Evolutionary conservation across 2,329 filamentous ascomycete species (phyloP).

Genomic region (Monascus ruber): DNA sequence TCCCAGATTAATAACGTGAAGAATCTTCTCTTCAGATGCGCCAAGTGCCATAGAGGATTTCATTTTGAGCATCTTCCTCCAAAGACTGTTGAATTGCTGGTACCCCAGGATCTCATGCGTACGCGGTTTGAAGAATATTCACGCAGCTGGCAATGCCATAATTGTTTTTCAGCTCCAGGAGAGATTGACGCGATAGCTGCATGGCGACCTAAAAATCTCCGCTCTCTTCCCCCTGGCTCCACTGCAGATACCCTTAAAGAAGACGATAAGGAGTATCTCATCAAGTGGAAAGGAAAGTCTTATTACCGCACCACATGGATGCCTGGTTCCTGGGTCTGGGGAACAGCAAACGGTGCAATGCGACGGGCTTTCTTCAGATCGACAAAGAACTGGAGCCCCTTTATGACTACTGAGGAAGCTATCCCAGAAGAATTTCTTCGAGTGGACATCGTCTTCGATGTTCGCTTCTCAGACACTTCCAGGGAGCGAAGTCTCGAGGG

Average conservation of each 20-base stretch:
- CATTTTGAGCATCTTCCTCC: constrained; percentile 74
- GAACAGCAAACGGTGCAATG: constrained; percentile 52
- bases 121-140: constrained; percentile 63
- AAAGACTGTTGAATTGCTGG: constrained; percentile 7
- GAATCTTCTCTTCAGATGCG: constrained; percentile 75
- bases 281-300: constrained; percentile 75
- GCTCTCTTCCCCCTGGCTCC: constrained; percentile 43
- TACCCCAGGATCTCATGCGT: constrained; percentile 33
- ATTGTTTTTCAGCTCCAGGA: constrained; percentile 53
- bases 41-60: constrained; percentile 62
- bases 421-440: constrained; percentile 78
- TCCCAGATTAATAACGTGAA: constrained; percentile 61
- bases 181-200: constrained; percentile 74
- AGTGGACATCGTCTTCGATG: constrained; percentile 78
- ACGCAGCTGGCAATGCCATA: constrained; percentile 64
- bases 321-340: constrained; percentile 80
- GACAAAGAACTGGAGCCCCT: constrained; percentile 49
- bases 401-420: constrained; percentile 62
- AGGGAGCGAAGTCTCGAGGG: constrained; percentile 37
- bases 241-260: constrained; percentile 50
- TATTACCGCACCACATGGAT: constrained; percentile 80
- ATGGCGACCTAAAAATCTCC: constrained; percentile 63
- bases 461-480: constrained; percentile 55
- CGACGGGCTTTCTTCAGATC: constrained; percentile 66
- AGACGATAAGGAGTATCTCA: constrained; percentile 78